These are phyloP conservation scores for Phytopythium oedochilum DNA, from an alignment of 352 stramenopile genomes.

Conservation along the genomic window DNA sequence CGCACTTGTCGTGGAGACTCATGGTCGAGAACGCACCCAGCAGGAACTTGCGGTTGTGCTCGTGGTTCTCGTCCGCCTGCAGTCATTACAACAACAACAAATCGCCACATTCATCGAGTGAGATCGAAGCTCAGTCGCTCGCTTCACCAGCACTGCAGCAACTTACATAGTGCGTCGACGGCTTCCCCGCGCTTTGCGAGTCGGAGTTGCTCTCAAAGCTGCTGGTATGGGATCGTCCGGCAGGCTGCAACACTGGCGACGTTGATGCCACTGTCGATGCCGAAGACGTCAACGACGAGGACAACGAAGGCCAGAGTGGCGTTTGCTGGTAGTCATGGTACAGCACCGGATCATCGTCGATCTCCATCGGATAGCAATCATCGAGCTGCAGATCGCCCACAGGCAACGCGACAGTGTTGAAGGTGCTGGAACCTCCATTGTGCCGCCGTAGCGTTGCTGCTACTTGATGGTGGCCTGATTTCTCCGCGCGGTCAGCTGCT, in stretches of 20 bases:
- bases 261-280: neutral
- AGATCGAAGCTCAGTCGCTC: too few relatives aligned
- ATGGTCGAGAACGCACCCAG: conserved; percentile 84
- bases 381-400: conserved; percentile 3
- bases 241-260: neutral
- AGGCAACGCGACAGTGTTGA: conserved; percentile 1
- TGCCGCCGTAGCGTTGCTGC: conserved; percentile 35
- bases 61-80: conserved; percentile 66
- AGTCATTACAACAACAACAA: neutral
- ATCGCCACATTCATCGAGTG: neutral
- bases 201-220: conserved; percentile 31
- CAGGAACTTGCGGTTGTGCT: conserved; percentile 81
- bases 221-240: conserved; percentile 17
- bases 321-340: conserved; percentile 12
- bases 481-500: conserved; percentile 69
- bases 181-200: conserved; percentile 16
- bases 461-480: conserved; percentile 53
- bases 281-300: neutral
- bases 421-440: neutral
- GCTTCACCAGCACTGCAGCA: neutral
- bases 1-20: conserved; percentile 87
- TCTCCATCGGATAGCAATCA: conserved; percentile 39
- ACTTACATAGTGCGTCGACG: conserved; percentile 45
- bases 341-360: conserved; percentile 34
- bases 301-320: neutral